Evolutionary conservation across 768 basidiomycete species (phyloP), one percentile per base, ranked within the genome.

Genomic region (Leccinum fibrillosum): DNA sequence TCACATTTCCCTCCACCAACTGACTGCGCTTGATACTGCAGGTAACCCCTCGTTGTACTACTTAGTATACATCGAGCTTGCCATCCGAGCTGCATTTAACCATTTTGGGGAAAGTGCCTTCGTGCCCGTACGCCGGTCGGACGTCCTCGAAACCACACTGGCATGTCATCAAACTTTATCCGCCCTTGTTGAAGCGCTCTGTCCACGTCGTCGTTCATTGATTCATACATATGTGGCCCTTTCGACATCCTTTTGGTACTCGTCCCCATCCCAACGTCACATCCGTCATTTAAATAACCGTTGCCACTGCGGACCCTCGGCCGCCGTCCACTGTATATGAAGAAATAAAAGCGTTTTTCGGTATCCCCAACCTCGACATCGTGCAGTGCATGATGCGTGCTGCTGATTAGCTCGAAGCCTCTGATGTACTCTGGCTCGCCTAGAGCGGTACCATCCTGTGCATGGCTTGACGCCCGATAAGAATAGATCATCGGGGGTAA

Each of bases 61-160:
- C 26, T 28, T 28, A 28, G 26, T 28, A 28, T 28, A 28, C 26
- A 28, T 37, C 35, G 35, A 37, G 35, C 35, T 37, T 17, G 23
- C 5, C 7, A 39, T 47, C 30, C 54, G 37, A 62, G n/a, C 5
- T 45, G 32, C 55, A 64, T 65, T 49, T 65, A 56, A 3, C 64
- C 55, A 53, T 63, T n/a, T 66, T 63, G 48, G 64, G 64, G 6
- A 2, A 12, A 5, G 5, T 13, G 34, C 34, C 34, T 35, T 35
- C 13, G 34, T 35, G 34, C 34, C 34, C 34, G 13, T 30, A 34
- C 49, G 35, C 35, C 15, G 35, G 35, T 45, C n/a, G 28, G 15
- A 9, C 57, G 2, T 21, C 26, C 25, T 23, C 23, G 28, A 39
- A 37, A 54, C n/a, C 3, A 2, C 21, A 26, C 32, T 30, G 28